A percentile compares a stretch with the other conserved stretches of the same genome.
Evolutionary conservation across 2,329 filamentous ascomycete genomes (phyloP).

Genomic region (Nakataea oryzae): DNA sequence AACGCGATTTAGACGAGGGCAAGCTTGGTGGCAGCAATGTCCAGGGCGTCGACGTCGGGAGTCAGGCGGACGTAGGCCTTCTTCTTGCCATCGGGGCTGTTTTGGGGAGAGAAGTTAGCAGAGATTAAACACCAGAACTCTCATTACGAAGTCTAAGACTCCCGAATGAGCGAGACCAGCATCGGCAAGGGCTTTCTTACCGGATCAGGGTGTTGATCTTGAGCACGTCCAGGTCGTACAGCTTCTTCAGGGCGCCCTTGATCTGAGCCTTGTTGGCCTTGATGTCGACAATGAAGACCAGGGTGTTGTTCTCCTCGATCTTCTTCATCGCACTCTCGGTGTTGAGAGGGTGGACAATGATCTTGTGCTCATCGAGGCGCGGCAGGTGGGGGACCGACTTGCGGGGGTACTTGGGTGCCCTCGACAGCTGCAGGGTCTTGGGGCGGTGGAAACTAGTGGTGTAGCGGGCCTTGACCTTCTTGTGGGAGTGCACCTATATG

Average conservation of each 20-base stretch:
- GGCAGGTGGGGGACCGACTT: conserved; percentile 85
- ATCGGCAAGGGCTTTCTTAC: conserved; percentile 37
- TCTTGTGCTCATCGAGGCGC: conserved; percentile 93
- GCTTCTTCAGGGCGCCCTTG: conserved; percentile 95
- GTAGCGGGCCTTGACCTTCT: conserved; percentile 85
- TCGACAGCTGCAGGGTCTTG: conserved; percentile 89
- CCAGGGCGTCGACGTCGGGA: conserved; percentile 92
- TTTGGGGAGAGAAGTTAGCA: background rate
- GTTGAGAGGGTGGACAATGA: conserved; percentile 97
- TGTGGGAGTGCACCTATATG: conserved; percentile 50
- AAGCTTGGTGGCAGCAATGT: conserved; percentile 99
- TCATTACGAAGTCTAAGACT: background rate
- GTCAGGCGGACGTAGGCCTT: conserved; percentile 97
- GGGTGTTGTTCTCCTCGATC: conserved; percentile 99
- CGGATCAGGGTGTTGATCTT: conserved; percentile 99
- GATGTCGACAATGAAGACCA: conserved; percentile 93
- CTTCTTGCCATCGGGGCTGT: conserved; percentile 89
- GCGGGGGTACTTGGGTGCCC: conserved; percentile 90
- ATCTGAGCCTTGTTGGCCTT: conserved; percentile 99
- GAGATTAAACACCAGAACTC: background rate
- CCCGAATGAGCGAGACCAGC: background rate
- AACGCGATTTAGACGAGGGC: conserved; percentile 70
- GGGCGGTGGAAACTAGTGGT: conserved; percentile 95
- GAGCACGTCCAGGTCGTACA: conserved; percentile 95
- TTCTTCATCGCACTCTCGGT: conserved; percentile 99